Evolutionary conservation across 2,329 filamentous ascomycete species (phyloP).

Genomic region (Fusarium acutatum): DNA sequence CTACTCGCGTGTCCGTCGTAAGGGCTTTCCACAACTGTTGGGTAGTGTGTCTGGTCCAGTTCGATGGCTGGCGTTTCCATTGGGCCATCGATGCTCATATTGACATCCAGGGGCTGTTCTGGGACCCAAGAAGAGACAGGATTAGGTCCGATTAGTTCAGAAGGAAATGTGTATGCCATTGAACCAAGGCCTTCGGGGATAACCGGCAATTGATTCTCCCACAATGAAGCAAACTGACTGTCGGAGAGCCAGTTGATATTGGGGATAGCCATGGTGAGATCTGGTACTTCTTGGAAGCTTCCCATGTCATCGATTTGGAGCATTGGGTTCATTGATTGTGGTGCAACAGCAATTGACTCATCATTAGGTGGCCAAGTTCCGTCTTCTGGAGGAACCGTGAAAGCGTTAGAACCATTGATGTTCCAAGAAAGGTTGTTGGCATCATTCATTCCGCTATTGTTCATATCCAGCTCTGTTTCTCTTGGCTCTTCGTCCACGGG

Average conservation of each 20-base stretch:
- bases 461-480: not conserved
- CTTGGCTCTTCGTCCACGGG: not conserved
- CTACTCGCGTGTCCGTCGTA: not conserved
- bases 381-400: not conserved
- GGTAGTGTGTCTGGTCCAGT: not conserved
- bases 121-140: not conserved
- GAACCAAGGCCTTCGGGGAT: conserved; percentile 4
- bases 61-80: not conserved
- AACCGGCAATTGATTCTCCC: not conserved
- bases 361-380: not conserved
- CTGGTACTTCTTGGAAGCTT: not conserved
- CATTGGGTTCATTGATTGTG: not conserved
- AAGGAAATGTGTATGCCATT: not conserved
- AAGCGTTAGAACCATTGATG: not conserved
- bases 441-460: not conserved
- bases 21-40: not conserved
- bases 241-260: conserved; percentile 12
- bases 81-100: not conserved
- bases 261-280: not conserved
- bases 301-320: conserved; percentile 5
- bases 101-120: not conserved
- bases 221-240: conserved; percentile 3
- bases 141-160: not conserved
- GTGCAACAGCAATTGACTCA: not conserved
- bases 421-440: not conserved